Conservation (phyloP, 805 yeast genomes). For the Wickerhamiella kazuoi region DNA sequence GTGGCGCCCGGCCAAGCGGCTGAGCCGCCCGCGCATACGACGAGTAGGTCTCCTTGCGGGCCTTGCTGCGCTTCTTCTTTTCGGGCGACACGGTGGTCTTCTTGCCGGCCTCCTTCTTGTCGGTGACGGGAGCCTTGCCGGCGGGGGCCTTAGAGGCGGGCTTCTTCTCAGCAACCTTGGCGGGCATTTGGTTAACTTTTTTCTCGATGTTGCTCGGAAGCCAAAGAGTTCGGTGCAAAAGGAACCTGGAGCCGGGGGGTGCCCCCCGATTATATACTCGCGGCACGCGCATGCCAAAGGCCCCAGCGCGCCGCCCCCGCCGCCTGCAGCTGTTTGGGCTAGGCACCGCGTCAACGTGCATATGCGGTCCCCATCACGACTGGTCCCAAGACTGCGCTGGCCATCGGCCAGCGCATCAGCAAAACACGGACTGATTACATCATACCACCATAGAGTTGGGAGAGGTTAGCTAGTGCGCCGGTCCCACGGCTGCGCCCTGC, state of each 20-base stretch:
- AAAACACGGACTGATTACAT: too few relatives aligned
- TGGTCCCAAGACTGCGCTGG: background rate
- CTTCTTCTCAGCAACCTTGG: conserved; percentile 43
- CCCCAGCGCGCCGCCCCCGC: too few relatives aligned
- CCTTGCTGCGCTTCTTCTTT: conserved; percentile 80
- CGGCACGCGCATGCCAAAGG: background rate
- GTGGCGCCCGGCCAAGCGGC: conserved; percentile 52
- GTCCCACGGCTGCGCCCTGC: too few relatives aligned
- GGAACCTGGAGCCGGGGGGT: conserved; percentile 3
- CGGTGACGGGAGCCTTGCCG: conserved; percentile 86
- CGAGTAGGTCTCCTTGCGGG: conserved; percentile 96
- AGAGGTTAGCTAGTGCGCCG: too few relatives aligned
- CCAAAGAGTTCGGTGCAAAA: conserved; percentile 13
- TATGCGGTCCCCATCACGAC: background rate
- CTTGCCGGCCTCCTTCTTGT: conserved; percentile 78
- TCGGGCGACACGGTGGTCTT: conserved; percentile 64
- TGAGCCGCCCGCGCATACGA: conserved; percentile 82
- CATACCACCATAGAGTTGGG: too few relatives aligned
- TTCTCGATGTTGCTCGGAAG: conserved; percentile 13
- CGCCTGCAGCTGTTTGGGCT: too few relatives aligned
- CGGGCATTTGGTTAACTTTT: conserved; percentile 24
- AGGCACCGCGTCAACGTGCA: too few relatives aligned
- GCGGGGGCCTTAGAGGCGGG: conserved; percentile 47
- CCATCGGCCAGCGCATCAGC: too few relatives aligned
- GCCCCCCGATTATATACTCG: background rate